Evolutionary conservation across 1,139 yeast genomes (phyloP), one percentile per base, ranked within the genome.

Genomic region (Taphrina wiesneri): DNA sequence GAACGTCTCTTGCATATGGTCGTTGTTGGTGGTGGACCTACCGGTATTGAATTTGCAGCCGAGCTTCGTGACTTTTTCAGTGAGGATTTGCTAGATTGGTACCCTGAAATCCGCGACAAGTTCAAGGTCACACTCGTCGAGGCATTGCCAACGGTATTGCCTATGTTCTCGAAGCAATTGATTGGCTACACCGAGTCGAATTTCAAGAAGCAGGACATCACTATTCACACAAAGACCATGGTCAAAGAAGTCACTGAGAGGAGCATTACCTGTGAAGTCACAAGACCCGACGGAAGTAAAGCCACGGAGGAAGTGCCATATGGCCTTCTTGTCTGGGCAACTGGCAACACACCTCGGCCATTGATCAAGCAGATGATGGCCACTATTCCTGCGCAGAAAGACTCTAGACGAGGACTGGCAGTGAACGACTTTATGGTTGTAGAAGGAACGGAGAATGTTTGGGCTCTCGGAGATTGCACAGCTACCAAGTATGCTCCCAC

Each of bases 301-400:
- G 82, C 83, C 72, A 78, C 80, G 66, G 78, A 83, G 59, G 87
- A 85, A 71, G 80, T 91, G 73, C 97, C 97, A 66, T 92, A 91
- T 76, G 97, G 98, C 74, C 81, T 90, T 74, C 83, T 92, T 72
- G 93, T 92, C 71, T 92, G 98, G 98, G 97, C 97, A 68, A 92
- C 97, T 63, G 98, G 98, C 79, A 91, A 90, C 77, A 93, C 95
- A 69, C 92, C 92, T 70, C 86, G 97, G 78, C 85, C 85, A 60
- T 83, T 92, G 69, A 83, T 88, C 68, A 82, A 85, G 70, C 84
- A 85, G 73, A 81, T 92, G 75, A 85, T 87, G 77, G 74, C 82
- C 66, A 83, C 84, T 78, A 80, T 92, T 72, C 90, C 88, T 60
- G 92, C 86, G 70, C 98, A 92, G 81, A 86, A 84, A 77, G 85